Percentiles rank a stretch among this genome's conserved stretches.
Evolutionary conservation across 306 rosid species (phyloP).

Genomic region (Begonia masoniana): DNA sequence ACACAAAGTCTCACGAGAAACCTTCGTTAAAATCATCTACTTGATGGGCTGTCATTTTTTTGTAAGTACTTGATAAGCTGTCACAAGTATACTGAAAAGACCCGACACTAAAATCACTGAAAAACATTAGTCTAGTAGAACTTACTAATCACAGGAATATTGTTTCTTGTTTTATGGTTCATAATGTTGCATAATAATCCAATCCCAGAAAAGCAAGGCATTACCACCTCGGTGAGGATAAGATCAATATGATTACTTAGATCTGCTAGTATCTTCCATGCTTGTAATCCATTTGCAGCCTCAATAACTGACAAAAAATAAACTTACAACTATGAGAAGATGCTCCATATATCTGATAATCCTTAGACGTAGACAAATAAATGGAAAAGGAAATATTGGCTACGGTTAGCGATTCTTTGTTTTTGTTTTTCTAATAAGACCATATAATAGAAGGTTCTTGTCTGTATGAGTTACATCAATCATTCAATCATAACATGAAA

Average conservation of each 20-base stretch:
- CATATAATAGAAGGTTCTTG: too few relatives aligned
- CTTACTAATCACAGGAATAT: slow-evolving; percentile 91
- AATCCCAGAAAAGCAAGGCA: slow-evolving; percentile 80
- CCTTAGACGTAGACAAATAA: neutral
- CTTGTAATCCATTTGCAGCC: slow-evolving; percentile 73
- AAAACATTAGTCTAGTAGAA: slow-evolving; percentile 7
- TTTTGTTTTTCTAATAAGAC: too few relatives aligned
- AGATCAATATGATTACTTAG: slow-evolving; percentile 73
- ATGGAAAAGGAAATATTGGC: neutral
- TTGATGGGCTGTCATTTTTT: slow-evolving; percentile 18
- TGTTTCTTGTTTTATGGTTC: slow-evolving; percentile 65
- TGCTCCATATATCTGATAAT: too few relatives aligned
- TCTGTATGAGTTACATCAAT: too few relatives aligned
- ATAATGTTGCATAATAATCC: slow-evolving; percentile 73
- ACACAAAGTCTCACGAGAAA: slow-evolving; percentile 36
- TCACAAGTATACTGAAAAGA: slow-evolving; percentile 6
- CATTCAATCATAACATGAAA: too few relatives aligned
- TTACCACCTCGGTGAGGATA: slow-evolving; percentile 73
- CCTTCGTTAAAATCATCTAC: slow-evolving; percentile 20
- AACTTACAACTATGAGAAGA: too few relatives aligned
- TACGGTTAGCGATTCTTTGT: too few relatives aligned
- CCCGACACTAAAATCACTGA: neutral
- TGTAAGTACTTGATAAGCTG: slow-evolving; percentile 16
- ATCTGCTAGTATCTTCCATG: slow-evolving; percentile 87
- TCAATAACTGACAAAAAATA: slow-evolving; percentile 40